Base-by-base conservation (phyloP, 805 yeast species). In the Yarrowia bubula region DNA sequence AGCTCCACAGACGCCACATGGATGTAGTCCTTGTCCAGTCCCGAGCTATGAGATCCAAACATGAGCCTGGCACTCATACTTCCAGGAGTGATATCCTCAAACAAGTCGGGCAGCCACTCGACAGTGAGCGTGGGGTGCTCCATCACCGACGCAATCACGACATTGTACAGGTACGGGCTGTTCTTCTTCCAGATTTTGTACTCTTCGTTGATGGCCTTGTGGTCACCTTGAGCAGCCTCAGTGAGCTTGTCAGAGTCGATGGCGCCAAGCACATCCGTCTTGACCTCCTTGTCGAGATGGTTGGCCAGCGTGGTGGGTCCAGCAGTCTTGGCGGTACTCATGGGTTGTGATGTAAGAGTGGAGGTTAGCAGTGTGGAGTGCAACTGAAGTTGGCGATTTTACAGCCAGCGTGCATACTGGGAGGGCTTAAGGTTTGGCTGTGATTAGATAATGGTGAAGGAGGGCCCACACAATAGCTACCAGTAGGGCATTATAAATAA, bases 101-200 rank as follows among this genome's bases (percentile, higher is more conserved):
- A 47, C 18, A 81, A 73, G 68, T 86, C 90, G 1, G 90, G 90
- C 47, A 86, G 77, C 83, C 87, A 86, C 71, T 84, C 85, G 9
- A 83, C 81, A 1, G 87, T 79, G 48, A 83, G 70, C 8, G 87
- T 83, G 8, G 90, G 90, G 89, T 89, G 86, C 18, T 83, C 76
- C n/a, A 85, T 75, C 9, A 86, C 76, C 15, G 81, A 75, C 1
- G 87, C 82, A 41, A 80, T 77, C 32, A 86, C 71, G 53, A 81
- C 79, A 67, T 82, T 85, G 73, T 86, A 86, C 31, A 86, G 73
- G 38, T 79, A 77, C 7, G 84, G 85, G 0, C 85, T 75, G 70
- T 86, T 86, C 69, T 86, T 86, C 76, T 85, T 85, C 88, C 88
- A 86, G 22, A 78, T 75, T 15, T 80, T 73, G 73, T 83, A 85